phyloP scores from a whole-genome alignment of 2,329 filamentous ascomycete species.

The Pseudogymnoascus destructans region DNA sequence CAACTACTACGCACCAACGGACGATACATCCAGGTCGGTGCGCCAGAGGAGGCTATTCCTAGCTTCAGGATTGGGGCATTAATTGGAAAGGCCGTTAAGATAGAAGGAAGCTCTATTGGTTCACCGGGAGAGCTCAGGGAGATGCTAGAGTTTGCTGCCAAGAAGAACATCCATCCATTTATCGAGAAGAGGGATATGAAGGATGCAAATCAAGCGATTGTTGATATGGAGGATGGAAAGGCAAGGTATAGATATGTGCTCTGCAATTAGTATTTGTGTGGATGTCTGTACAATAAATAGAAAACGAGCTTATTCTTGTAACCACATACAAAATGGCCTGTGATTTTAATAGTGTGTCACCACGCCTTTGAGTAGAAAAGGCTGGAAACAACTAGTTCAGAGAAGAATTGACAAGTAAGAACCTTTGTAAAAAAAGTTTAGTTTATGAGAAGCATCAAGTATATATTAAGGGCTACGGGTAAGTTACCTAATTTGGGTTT shows the following conservation, averaged over 20 bases:
- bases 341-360: background rate
- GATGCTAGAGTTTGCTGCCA: slow-evolving; percentile 47
- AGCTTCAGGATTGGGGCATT: slow-evolving; percentile 41
- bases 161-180: slow-evolving; percentile 45
- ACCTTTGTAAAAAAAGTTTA: background rate
- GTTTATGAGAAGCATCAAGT: background rate
- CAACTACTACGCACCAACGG: slow-evolving; percentile 45
- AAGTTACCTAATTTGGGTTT: background rate
- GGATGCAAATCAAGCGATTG: slow-evolving; percentile 42
- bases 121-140: slow-evolving; percentile 42
- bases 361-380: background rate
- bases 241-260: slow-evolving; percentile 38
- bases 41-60: slow-evolving; percentile 46
- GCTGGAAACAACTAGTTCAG: background rate
- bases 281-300: background rate
- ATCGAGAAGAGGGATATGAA: slow-evolving; percentile 42
- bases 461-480: background rate
- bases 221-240: slow-evolving; percentile 45
- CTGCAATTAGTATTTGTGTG: slow-evolving; percentile 28
- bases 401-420: background rate
- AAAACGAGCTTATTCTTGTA: background rate
- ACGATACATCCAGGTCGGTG: slow-evolving; percentile 52
- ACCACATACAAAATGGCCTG: background rate
- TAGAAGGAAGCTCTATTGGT: slow-evolving; percentile 30
- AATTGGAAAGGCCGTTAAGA: slow-evolving; percentile 40